Evolutionary conservation across 441 rosid species (phyloP).

Genomic region (Jatropha podagrica): DNA sequence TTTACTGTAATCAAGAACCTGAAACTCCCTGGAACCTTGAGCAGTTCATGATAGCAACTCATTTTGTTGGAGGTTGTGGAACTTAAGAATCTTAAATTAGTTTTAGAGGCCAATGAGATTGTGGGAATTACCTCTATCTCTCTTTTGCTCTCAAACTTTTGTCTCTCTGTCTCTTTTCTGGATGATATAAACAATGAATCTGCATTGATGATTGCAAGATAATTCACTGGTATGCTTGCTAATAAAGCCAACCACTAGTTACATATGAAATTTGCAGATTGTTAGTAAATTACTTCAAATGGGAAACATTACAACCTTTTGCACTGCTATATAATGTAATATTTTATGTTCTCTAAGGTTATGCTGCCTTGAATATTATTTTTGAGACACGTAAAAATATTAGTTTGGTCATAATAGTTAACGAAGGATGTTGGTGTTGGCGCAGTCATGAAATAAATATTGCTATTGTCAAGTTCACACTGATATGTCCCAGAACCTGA

Average conservation of each 20-base stretch:
- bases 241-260: neutral
- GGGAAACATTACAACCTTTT: neutral
- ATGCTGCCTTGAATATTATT: neutral
- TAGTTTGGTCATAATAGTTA: neutral
- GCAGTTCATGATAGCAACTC: neutral
- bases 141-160: neutral
- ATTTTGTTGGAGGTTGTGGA: neutral
- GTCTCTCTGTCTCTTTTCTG: neutral
- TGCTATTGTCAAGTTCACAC: neutral
- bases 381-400: neutral
- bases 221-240: neutral
- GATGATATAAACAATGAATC: neutral
- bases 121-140: neutral
- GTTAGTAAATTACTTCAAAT: neutral
- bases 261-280: neutral
- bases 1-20: neutral
- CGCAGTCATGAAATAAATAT: neutral
- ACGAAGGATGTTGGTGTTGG: neutral
- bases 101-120: neutral
- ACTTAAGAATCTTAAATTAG: neutral
- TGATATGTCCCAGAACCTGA: neutral
- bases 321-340: neutral
- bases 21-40: constrained; percentile 2
- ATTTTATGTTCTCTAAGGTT: neutral
- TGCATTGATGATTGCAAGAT: neutral